Percentiles rank a stretch among this genome's conserved stretches.
Conservation (phyloP, 768 basidiomycete species). For the Exidia glandulosa region DNA sequence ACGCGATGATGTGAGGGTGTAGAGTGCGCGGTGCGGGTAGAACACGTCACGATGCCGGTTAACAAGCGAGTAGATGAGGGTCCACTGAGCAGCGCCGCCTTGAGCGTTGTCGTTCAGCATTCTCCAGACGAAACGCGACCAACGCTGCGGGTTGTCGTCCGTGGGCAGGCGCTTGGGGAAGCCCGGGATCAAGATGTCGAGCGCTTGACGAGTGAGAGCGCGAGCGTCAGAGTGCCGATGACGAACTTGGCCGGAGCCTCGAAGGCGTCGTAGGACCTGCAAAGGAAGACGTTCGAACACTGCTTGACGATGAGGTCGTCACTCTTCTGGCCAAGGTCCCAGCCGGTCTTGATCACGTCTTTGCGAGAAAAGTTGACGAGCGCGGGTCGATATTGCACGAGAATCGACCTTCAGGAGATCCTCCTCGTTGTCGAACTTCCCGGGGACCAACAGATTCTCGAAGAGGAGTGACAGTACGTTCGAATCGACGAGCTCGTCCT, state of each 20-base stretch:
- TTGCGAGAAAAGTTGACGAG: conserved; percentile 76
- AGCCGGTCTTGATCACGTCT: conserved; percentile 87
- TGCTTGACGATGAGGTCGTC: conserved; percentile 91
- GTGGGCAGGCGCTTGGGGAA: conserved; percentile 48
- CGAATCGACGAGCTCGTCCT: conserved; percentile 50
- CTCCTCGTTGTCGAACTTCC: conserved; percentile 46
- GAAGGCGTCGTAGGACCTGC: conserved; percentile 84
- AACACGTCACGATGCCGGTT: conserved; percentile 86
- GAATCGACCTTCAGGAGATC: conserved; percentile 82
- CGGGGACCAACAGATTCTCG: conserved; percentile 65
- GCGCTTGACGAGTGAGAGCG: conserved; percentile 67
- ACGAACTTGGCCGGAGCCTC: conserved; percentile 88
- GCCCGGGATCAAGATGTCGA: conserved; percentile 76
- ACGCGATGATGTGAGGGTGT: conserved; percentile 86
- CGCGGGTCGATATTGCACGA: conserved; percentile 77
- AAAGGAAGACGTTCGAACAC: conserved; percentile 80
- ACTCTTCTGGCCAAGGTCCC: conserved; percentile 65
- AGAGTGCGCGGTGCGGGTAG: conserved; percentile 84
- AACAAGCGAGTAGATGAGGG: conserved; percentile 83
- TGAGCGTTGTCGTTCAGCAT: conserved; percentile 83
- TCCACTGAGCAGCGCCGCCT: conserved; percentile 51
- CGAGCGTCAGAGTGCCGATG: conserved; percentile 73
- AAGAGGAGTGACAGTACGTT: conserved; percentile 64
- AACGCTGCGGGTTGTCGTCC: conserved; percentile 48
- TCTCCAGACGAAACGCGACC: conserved; percentile 80